Percentiles rank a stretch among this genome's conserved stretches.
Evolutionary conservation across 352 stramenopile species (phyloP).

Genomic region (Saprolegnia parasitica): DNA sequence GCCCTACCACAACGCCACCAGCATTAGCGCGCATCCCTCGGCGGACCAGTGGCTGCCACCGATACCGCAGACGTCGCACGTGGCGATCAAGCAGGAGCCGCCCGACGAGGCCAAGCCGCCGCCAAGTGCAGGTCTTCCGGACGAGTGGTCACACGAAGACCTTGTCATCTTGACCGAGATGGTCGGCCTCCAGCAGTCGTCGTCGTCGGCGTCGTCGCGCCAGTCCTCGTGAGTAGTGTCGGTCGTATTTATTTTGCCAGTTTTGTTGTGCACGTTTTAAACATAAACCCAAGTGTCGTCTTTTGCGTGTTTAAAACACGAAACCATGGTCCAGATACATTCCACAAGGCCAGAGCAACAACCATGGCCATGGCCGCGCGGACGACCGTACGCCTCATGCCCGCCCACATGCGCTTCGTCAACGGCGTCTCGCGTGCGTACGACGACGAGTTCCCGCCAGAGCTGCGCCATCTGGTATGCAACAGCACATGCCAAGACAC

Average conservation of each 20-base stretch:
- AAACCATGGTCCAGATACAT: background rate
- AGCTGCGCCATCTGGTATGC: conserved; percentile 48
- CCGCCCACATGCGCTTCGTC: conserved; percentile 60
- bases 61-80: no score
- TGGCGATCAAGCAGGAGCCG: background rate
- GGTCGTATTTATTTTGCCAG: conserved; percentile 7
- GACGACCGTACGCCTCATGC: conserved; percentile 44
- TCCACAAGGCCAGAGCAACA: background rate
- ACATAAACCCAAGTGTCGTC: background rate
- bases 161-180: conserved; percentile 24
- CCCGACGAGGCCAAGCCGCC: background rate
- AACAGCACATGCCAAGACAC: background rate
- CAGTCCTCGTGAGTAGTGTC: background rate
- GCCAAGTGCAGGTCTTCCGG: background rate
- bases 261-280: conserved; percentile 1
- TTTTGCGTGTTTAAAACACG: no score
- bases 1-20: background rate
- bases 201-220: background rate
- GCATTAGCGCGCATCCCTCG: no score
- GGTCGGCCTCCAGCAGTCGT: conserved; percentile 22
- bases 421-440: conserved; percentile 64
- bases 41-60: no score
- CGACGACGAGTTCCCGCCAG: conserved; percentile 61
- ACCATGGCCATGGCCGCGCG: background rate
- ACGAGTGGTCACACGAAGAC: conserved; percentile 26